Percentiles rank a stretch among this genome's conserved stretches.
phyloP scores from a whole-genome alignment of 73 alveolate species.

The Breviolum minutum region DNA sequence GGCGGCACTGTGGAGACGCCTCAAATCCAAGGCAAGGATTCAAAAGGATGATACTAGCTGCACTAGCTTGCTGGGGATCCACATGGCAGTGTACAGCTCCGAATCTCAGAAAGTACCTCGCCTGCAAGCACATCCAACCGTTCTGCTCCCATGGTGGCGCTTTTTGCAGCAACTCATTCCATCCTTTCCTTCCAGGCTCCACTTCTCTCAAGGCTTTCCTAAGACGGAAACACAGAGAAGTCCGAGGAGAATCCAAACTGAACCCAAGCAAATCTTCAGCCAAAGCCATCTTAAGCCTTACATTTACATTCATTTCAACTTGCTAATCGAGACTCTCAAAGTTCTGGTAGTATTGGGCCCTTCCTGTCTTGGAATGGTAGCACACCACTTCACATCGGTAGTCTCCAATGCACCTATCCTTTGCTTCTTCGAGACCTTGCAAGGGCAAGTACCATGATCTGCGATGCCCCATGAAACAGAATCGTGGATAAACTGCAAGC shows the following conservation, averaged over 20 bases:
- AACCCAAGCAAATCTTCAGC: not conserved
- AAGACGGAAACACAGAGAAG: not conserved
- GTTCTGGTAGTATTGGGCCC: constrained; percentile 71
- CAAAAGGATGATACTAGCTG: not conserved
- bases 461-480: no score
- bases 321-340: not conserved
- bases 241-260: not conserved
- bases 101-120: not conserved
- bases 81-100: not conserved
- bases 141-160: constrained; percentile 78
- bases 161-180: constrained; percentile 54
- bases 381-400: constrained; percentile 89
- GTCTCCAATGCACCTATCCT: constrained; percentile 55
- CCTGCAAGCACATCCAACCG: constrained; percentile 71
- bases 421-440: constrained; percentile 66
- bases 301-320: not conserved
- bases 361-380: constrained; percentile 88
- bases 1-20: constrained; percentile 76
- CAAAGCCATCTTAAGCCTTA: not conserved
- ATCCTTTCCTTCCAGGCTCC: constrained; percentile 36
- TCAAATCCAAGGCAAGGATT: not conserved
- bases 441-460: not conserved
- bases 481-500: no score
- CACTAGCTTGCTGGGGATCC: not conserved
- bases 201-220: constrained; percentile 67